These are phyloP conservation scores for Aspergillus brunneoviolaceus DNA, from an alignment of 2,329 filamentous ascomycete genomes.

Conservation along the genomic window DNA sequence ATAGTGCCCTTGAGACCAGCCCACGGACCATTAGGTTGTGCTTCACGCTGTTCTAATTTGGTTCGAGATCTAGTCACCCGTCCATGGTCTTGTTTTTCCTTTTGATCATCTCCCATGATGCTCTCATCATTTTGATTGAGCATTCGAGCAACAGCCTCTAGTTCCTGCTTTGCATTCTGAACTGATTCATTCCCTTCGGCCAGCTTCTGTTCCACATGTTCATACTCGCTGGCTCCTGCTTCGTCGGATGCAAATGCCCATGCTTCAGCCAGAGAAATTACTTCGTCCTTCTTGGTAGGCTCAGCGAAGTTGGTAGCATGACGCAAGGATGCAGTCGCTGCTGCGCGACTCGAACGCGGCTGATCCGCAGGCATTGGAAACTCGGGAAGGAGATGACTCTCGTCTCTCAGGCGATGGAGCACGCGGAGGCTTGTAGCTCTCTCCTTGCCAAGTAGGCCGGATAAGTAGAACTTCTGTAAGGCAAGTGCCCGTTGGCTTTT, in stretches of 20 bases:
- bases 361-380: conserved; percentile 40
- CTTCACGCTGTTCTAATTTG: conserved; percentile 20
- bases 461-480: conserved; percentile 39
- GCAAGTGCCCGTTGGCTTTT: conserved; percentile 39
- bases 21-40: conserved; percentile 37
- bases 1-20: conserved; percentile 37
- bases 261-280: conserved; percentile 37
- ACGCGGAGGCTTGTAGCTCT: conserved; percentile 36
- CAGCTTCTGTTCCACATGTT: conserved; percentile 36
- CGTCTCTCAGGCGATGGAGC: conserved; percentile 42
- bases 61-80: conserved; percentile 23
- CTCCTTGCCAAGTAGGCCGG: conserved; percentile 40
- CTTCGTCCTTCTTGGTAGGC: conserved; percentile 28
- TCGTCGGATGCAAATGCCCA: conserved; percentile 43
- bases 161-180: conserved; percentile 28
- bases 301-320: conserved; percentile 18
- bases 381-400: conserved; percentile 45
- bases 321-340: conserved; percentile 28
- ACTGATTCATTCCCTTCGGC: conserved; percentile 32
- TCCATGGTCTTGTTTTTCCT: conserved; percentile 12
- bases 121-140: conserved; percentile 37
- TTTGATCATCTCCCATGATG: conserved; percentile 17
- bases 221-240: conserved; percentile 30
- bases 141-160: conserved; percentile 33
- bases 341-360: conserved; percentile 36